Base-by-base conservation (phyloP, 2,329 filamentous ascomycete genomes). In the Exophiala lecanii-corni region DNA sequence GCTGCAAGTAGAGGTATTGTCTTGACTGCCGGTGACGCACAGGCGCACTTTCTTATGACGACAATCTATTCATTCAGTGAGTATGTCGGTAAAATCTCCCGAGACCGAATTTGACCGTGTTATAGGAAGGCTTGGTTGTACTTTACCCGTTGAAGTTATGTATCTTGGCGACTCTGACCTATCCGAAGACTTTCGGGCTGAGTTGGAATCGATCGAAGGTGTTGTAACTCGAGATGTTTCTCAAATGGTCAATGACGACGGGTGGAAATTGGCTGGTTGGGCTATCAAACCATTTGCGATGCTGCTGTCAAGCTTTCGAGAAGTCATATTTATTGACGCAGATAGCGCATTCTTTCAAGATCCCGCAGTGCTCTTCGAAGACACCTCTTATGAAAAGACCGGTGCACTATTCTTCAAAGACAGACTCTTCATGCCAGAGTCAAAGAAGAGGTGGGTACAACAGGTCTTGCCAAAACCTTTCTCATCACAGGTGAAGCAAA, bases 341-440 rank as follows among this genome's bases (percentile, higher is more conserved):
- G 70, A 72, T 43, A 62, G 63, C 4, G 53, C 68, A 12, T 72
- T 72, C 55, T 64, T 72, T 47, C 55, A 60, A 12, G 62, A 70
- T 41, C 70, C 68, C 0, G 64, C 61, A 38, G 45, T 57, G 3
- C 50, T 72, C 12, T 71, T 72, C 50, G 62, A 64, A 1, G 65
- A 71, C 36, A 59, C 59, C n/a, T 60, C 58, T 2, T 72, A 72
- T 41, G 49, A 57, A 15, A 57, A 61, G 33, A 68, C 65, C 0
- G 70, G 69, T 2, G 67, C 69, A 3, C 52, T 73, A 5, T 72
- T 72, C 58, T 72, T 73, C 62, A 62, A 63, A 41, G 69, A 73
- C 47, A 59, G 70, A 9, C 56, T 68, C 2, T 63, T 71, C 45
- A 62, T 64, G 45, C 67, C 67, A 0, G 59, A 61, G 30, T 55